Conservation (phyloP, 2,329 filamentous ascomycete species). For the Aureobasidium sp. region DNA sequence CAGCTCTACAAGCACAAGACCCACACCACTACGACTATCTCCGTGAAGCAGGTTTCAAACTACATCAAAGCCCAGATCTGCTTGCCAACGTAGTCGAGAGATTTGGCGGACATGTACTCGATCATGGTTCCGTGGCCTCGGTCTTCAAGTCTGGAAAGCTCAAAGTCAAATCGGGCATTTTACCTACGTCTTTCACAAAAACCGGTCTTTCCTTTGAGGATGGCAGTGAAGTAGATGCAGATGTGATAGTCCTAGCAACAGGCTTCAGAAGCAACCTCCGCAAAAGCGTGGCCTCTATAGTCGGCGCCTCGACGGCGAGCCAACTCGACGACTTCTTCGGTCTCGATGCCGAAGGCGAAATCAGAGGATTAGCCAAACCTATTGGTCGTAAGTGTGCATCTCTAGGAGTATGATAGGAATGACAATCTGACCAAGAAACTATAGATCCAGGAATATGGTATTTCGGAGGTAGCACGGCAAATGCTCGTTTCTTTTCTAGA, state of each 20-base stretch:
- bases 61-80: constrained; percentile 28
- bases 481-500: constrained; percentile 43
- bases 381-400: constrained; percentile 21
- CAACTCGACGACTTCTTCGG: constrained; percentile 40
- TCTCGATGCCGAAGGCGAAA: constrained; percentile 42
- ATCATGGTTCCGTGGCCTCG: constrained; percentile 31
- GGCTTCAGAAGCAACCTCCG: constrained; percentile 41
- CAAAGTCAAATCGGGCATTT: constrained; percentile 4
- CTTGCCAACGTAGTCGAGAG: constrained; percentile 32
- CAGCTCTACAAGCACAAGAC: constrained; percentile 25
- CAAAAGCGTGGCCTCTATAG: constrained; percentile 31
- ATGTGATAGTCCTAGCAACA: constrained; percentile 42
- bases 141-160: constrained; percentile 27
- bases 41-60: constrained; percentile 32
- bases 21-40: constrained; percentile 32
- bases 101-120: constrained; percentile 37
- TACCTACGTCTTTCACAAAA: constrained; percentile 27
- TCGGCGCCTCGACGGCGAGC: constrained; percentile 37
- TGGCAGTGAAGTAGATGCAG: constrained; percentile 36
- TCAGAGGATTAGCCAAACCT: constrained; percentile 37
- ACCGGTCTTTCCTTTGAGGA: constrained; percentile 40
- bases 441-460: constrained; percentile 36
- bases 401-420: too few species aligned
- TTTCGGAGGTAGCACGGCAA: constrained; percentile 37
- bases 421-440: too few species aligned